Evolutionary conservation across 176 grass and related monocot genomes (phyloP), one percentile per base, ranked within the genome.

Genomic region (Raddia guianensis): DNA sequence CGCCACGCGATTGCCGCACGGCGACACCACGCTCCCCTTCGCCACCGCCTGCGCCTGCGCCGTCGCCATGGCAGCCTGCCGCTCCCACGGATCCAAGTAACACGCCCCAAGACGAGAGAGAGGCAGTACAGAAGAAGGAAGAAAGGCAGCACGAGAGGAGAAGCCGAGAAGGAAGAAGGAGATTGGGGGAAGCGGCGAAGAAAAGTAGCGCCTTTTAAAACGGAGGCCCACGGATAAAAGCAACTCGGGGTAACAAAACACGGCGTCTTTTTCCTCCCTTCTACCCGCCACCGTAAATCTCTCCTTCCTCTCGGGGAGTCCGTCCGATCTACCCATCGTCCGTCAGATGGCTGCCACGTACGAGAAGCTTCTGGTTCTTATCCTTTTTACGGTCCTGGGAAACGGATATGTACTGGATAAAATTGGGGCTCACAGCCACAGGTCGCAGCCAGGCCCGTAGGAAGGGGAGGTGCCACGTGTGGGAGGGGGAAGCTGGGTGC

Each of bases 41-140:
- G 56, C 78, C 75, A 86, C 75, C 57, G 66, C 83, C 73, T 90
- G 90, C 52, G 83, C 75, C 88, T 90, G 90, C 52, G 83, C 75
- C 88, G 81, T 76, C 46, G 74, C 84, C 82, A 90, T 90, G 61
- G 73, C 80, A 56, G 68, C 85, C 61, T 7, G 82, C 19, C 66
- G 49, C 44, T 8, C 7, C 20, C 20, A 80, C 62, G 7, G 66
- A 80, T 80, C 34, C 60, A 66, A 27, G 27, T 27, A 27, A 80
- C 21, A 52, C 9, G 47, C 40, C 54, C 59, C 34, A 27, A 20
- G 9, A 19, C 7, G 3, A 6, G 33, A 50, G 49, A 72, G 72
- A 54, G 27, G 27, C 27, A 27, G 59, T 9, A 19, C 35, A 16
- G 45, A 65, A 73, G 21, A 65, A 48, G 43, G 12, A 9, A 32